Base-by-base conservation (phyloP, 2,329 filamentous ascomycete species). In the Apiospora aurea region DNA sequence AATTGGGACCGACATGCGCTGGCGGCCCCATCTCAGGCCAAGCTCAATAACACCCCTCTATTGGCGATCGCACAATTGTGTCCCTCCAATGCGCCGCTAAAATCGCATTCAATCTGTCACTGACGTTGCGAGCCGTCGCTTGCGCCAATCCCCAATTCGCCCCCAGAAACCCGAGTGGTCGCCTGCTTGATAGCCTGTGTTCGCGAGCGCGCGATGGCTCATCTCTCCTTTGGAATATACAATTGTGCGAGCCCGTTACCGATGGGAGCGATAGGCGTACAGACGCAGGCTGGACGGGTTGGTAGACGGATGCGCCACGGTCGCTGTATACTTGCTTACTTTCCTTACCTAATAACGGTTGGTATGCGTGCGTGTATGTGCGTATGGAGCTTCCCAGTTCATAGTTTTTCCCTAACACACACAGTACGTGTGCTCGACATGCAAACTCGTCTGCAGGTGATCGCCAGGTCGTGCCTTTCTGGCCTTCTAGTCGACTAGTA, bases 381-480 rank as follows among this genome's bases (percentile, higher is more conserved):
- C 41, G 66, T 68, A 69, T 49, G 67, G 44, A 49, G 57, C 57
- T 64, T 64, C 57, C 57, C 57, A 64, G 13, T 34, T 64, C 57
- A 64, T 64, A 41, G 57, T 64, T 64, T 64, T 64, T 38, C 18
- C 57, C 57, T 64, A 64, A 64, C 18, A n/a, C 51, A 34, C 57
- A 64, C 57, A 64, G 57, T 64, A 64, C 21, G 57, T 14, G 57
- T 38, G 57, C 18, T 64, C 34, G 57, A 64, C 57, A 64, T 64
- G 34, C 57, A 64, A 64, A 64, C 57, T 38, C 41, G 34, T 67
- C 64, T 72, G 71, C 71, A 69, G 64, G 64, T 64, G 69, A 72
- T 72, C 69, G 71, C 51, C 67, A 51, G 44, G 44, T 69, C 43
- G 67, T 69, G 47, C 44, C 13, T 49, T 47, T 69, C 24, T 34